Evolutionary conservation across 306 rosid species (phyloP).

Genomic region (Vigna trinervia): DNA sequence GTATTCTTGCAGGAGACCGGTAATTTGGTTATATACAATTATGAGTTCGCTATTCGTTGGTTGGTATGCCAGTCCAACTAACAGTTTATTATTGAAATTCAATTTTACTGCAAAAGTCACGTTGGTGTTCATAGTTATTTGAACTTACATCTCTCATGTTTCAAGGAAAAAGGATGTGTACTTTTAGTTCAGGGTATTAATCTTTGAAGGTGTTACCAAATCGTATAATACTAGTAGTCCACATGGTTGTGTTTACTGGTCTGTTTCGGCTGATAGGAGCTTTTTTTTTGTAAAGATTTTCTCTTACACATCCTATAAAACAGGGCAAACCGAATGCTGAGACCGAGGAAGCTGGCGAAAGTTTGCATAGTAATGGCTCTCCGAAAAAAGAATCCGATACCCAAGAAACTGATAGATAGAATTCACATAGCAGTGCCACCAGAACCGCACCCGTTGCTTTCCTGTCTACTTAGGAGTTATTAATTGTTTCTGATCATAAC

Average conservation of each 20-base stretch:
- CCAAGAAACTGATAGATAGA: constrained; percentile 45
- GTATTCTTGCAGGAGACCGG: constrained; percentile 26
- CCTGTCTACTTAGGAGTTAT: constrained; percentile 19
- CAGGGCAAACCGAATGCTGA: constrained; percentile 57
- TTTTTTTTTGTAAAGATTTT: constrained; percentile 38
- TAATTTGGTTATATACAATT: constrained; percentile 14
- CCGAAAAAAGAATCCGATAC: constrained; percentile 47
- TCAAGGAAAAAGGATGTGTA: not conserved
- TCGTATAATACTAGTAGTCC: constrained; percentile 8
- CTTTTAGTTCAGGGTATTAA: constrained; percentile 21
- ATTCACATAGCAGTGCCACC: constrained; percentile 31
- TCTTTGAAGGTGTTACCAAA: constrained; percentile 25
- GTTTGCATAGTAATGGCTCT: constrained; percentile 42
- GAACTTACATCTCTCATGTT: not conserved
- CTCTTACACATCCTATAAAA: constrained; percentile 36
- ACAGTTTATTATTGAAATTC: constrained; percentile 24
- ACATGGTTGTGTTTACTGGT: constrained; percentile 14
- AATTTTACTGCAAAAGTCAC: not conserved
- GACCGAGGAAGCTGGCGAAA: constrained; percentile 50
- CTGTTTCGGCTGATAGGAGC: constrained; percentile 12
- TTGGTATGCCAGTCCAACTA: constrained; percentile 15
- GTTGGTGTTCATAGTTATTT: no score
- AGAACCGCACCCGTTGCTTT: constrained; percentile 9
- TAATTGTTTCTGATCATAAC: constrained; percentile 34
- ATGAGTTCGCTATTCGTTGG: not conserved